Conservation (phyloP, 768 basidiomycete genomes). For the Panus rudis region DNA sequence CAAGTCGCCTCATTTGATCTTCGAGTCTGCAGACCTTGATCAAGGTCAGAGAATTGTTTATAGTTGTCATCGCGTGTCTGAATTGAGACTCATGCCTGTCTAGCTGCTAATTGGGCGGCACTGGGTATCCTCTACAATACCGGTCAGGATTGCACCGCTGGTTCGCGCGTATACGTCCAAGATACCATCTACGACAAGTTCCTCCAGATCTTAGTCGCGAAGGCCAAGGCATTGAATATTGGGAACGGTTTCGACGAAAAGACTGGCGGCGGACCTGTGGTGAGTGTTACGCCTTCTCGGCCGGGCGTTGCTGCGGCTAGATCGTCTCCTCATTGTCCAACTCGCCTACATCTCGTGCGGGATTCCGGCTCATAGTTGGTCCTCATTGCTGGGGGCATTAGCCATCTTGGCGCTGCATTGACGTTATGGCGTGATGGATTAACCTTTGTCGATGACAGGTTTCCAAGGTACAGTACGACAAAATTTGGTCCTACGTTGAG, state of each 20-base stretch:
- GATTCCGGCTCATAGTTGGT: no score
- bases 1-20: slow-evolving; percentile 85
- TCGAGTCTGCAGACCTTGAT: slow-evolving; percentile 87
- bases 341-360: no score
- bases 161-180: slow-evolving; percentile 86
- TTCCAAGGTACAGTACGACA: slow-evolving; percentile 79
- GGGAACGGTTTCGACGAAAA: slow-evolving; percentile 77
- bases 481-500: slow-evolving; percentile 84
- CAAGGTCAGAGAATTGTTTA: slow-evolving; percentile 60
- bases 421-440: no score
- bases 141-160: slow-evolving; percentile 92
- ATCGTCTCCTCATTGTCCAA: no score
- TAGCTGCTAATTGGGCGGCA: slow-evolving; percentile 80
- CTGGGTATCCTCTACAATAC: slow-evolving; percentile 84
- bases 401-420: no score
- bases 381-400: no score
- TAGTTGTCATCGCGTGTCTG: neutral
- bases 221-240: slow-evolving; percentile 63
- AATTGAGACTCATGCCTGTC: neutral
- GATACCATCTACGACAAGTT: slow-evolving; percentile 85
- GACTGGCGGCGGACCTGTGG: slow-evolving; percentile 78
- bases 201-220: slow-evolving; percentile 52
- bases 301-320: no score
- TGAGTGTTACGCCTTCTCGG: slow-evolving; percentile 30
- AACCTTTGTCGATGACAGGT: no score